Evolutionary conservation across 345 rosid genomes (phyloP), one percentile per base, ranked within the genome.

Genomic region (Nasturtium officinale): DNA sequence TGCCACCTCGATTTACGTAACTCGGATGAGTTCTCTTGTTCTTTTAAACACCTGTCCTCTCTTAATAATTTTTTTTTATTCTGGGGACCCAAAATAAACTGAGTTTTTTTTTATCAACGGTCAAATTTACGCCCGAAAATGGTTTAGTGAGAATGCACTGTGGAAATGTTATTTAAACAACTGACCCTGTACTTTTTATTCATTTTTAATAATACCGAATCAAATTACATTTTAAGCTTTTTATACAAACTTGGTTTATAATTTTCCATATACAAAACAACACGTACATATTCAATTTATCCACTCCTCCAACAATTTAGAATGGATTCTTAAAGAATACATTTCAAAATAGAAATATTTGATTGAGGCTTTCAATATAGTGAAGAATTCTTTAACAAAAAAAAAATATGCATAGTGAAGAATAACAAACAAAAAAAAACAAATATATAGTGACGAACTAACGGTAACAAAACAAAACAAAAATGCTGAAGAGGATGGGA

Each of bases 1-100:
- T 62, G 65, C 65, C 75, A 61, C 65, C 73, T 76, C 74, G 63
- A 69, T 62, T 62, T 45, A 75, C 79, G 79, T 67, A 40, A 15
- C 40, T 50, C 37, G 58, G 61, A 66, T 66, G 73, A 66, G 61
- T 29, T 66, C 61, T 50, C 56, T 26, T 18, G 6, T 9, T 11
- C 15, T 40, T 55, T 17, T 11, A 11, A 65, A 65, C 66, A 74
- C 58, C 45, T 74, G 72, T 74, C 53, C 65, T 33, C n/a, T n/a
- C 5, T 7, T 65, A 30, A 20, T 46, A 46, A 65, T 32, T 65
- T 51, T 46, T 46, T n/a, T 43, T 75, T 52, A 23, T 4, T 25
- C 21, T 32, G 2, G 52, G 23, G 9, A 5, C 11, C 61, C 45
- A 25, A 33, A 20, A 28, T 7, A 55, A 58, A 20, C 68, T 59